phyloP scores from a whole-genome alignment of 2,329 filamentous ascomycete genomes.

The Stromatinia cepivora region DNA sequence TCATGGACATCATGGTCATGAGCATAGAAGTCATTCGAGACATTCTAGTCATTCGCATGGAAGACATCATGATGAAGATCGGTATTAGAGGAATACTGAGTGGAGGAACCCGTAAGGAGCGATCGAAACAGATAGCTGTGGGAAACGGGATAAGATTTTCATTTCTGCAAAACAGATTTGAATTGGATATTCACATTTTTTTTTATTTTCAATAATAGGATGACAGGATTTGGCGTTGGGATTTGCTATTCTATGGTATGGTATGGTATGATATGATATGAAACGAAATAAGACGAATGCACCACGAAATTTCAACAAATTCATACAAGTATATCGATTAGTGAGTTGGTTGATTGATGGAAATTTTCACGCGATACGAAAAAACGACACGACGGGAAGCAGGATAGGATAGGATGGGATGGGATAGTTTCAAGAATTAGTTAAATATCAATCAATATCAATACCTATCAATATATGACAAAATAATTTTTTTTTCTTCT shows the following conservation, averaged over 20 bases:
- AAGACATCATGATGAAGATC: slow-evolving; percentile 8
- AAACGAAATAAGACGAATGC: not conserved
- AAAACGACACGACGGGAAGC: not conserved
- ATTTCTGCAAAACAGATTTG: not conserved
- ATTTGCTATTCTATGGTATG: not conserved
- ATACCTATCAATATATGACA: not conserved
- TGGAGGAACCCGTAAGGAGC: not conserved
- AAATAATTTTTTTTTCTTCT: too few relatives aligned
- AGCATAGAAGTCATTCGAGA: slow-evolving; percentile 15
- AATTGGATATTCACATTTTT: not conserved
- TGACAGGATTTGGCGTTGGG: not conserved
- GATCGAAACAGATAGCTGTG: not conserved
- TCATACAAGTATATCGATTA: not conserved
- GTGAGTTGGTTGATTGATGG: not conserved
- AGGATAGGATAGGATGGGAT: not conserved
- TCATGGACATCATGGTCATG: not conserved
- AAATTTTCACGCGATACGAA: not conserved
- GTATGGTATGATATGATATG: too few relatives aligned
- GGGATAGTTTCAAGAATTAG: not conserved
- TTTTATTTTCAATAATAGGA: not conserved
- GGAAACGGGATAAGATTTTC: not conserved
- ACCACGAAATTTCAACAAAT: not conserved
- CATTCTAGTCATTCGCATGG: slow-evolving; percentile 11
- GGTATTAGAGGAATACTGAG: not conserved
- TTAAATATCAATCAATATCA: not conserved